Base-by-base conservation (phyloP, 2,329 filamentous ascomycete genomes). In the Tympanopsis confertula region DNA sequence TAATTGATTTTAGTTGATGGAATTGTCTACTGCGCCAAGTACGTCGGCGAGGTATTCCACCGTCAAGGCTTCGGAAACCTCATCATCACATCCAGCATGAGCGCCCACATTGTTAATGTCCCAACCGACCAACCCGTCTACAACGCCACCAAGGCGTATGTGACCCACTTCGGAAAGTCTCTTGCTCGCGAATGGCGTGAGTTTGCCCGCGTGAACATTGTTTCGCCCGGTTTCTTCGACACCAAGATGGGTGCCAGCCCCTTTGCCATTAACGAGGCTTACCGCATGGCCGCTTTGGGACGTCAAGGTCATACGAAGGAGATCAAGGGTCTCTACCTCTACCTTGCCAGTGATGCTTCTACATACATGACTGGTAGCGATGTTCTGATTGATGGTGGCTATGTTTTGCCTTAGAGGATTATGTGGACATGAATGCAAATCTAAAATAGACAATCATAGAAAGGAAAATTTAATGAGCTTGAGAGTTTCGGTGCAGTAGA, bases 241-340 rank as follows among this genome's bases (percentile, higher is more conserved):
- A 74, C 70, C 1, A 68, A 69, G 45, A 69, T 74, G 59, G 66
- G 68, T 0, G 68, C 68, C 1, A 53, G 60, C 13, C 57, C 60
- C 0, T 32, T 40, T 2, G 57, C 58, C 2, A 43, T 65, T 5
- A 63, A 70, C 14, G 68, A 72, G 47, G 63, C 59, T 1, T 58
- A 63, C 33, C 49, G 64, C 1, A 71, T 74, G 68, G 57, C 68
- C 0, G 57, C 59, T 2, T 46, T 71, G 13, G 67, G 72, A 26
- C 66, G 75, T 42, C 67, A 78, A 43, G 75, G 71, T 19, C 68
- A 80, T 48, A 73, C 74, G 3, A 77, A 75, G 61, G 76, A 80
- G 60, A 60, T 80, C 44, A 80, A 79, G 65, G 75, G 72, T 4
- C 53, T 68, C 13, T 73, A 71, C 44, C 52, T 72, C 26, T 71